Evolutionary conservation across 768 basidiomycete genomes (phyloP).

Genomic region (Calvatia gigantea): DNA sequence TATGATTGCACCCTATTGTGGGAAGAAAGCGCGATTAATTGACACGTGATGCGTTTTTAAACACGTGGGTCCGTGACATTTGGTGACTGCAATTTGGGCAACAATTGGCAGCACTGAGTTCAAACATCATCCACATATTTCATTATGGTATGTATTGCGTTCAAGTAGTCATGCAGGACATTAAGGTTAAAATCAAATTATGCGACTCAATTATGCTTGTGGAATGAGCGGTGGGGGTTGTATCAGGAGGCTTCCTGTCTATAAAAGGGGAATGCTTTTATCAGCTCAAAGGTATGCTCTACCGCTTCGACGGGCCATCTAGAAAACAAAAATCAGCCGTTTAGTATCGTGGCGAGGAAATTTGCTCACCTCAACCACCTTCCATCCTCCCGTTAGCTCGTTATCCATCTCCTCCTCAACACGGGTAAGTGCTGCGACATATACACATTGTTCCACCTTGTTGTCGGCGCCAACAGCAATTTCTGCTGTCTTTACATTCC

Average conservation of each 20-base stretch:
- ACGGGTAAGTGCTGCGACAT: slow-evolving; percentile 89
- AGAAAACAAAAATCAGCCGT: slow-evolving; percentile 9
- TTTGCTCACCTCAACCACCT: slow-evolving; percentile 82
- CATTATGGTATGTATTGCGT: slow-evolving; percentile 4
- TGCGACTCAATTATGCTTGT: slow-evolving; percentile 8
- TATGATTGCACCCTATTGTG: slow-evolving; percentile 7
- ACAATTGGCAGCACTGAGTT: neutral
- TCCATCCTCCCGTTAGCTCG: slow-evolving; percentile 97
- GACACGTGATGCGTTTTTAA: slow-evolving; percentile 18
- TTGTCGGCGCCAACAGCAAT: slow-evolving; percentile 84
- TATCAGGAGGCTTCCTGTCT: slow-evolving; percentile 21
- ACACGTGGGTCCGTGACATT: neutral
- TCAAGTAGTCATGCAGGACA: neutral
- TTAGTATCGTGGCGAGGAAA: neutral
- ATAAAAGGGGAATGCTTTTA: slow-evolving; percentile 23
- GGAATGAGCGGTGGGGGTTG: slow-evolving; percentile 22
- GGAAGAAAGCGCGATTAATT: slow-evolving; percentile 18
- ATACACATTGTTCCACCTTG: slow-evolving; percentile 89
- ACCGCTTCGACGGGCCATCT: slow-evolving; percentile 44
- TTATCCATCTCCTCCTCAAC: slow-evolving; percentile 85
- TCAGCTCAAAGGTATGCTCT: slow-evolving; percentile 38
- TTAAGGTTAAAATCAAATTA: slow-evolving; percentile 6
- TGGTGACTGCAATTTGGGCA: too few relatives aligned
- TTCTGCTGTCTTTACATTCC: slow-evolving; percentile 86
- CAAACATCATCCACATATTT: neutral